These are phyloP conservation scores for Eucalyptus brandiana DNA, from an alignment of 345 rosid species.

Conservation along the genomic window DNA sequence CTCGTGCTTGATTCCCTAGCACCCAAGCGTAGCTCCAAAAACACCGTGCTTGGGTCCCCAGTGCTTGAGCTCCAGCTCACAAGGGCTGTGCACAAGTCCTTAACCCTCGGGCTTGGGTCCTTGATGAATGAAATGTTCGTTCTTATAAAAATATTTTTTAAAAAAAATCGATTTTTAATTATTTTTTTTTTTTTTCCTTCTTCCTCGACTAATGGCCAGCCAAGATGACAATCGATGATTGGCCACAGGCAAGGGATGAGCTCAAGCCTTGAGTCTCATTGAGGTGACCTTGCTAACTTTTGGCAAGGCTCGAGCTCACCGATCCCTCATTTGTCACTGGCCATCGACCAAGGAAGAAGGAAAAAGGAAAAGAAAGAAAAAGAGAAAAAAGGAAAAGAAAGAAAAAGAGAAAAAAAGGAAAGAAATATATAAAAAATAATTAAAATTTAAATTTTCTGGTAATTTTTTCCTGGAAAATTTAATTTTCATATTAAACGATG, in stretches of 20 bases:
- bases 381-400: too few species aligned
- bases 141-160: too few species aligned
- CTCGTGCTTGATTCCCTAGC: neutral
- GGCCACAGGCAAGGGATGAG: neutral
- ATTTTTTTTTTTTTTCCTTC: neutral
- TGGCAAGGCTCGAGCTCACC: neutral
- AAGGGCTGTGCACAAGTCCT: neutral
- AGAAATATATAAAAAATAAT: too few species aligned
- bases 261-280: neutral
- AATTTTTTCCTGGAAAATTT: neutral
- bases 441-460: fast-evolving
- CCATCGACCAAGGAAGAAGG: neutral
- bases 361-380: too few species aligned
- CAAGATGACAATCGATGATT: fast-evolving
- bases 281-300: too few species aligned
- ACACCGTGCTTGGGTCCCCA: fast-evolving
- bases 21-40: neutral
- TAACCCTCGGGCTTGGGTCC: neutral
- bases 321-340: fast-evolving
- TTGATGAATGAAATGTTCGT: neutral
- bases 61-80: neutral
- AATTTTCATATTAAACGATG: neutral
- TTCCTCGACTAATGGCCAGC: neutral
- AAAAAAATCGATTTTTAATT: too few species aligned
- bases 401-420: too few species aligned